Evolutionary conservation across 1,284 basidiomycete species (phyloP).

Genomic region (Moesziomyces antarcticus): DNA sequence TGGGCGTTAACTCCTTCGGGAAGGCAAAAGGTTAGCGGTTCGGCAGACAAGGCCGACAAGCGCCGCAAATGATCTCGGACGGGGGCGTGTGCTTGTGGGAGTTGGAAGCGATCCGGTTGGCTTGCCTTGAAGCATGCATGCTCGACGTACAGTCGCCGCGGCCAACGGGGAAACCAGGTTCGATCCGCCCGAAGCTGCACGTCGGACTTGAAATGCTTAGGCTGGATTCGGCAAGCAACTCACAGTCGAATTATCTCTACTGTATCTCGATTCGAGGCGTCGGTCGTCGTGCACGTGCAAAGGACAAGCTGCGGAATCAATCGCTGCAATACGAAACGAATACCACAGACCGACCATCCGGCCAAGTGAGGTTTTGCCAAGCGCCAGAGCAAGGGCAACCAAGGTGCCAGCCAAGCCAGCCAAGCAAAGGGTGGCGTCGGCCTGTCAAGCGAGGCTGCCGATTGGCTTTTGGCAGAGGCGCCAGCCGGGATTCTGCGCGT

Average conservation of each 20-base stretch:
- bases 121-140: neutral
- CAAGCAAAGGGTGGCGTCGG: neutral
- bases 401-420: neutral
- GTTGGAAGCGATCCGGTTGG: too few species aligned
- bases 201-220: neutral
- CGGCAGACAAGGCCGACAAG: too few species aligned
- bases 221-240: neutral
- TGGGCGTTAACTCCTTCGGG: too few species aligned
- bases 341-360: neutral
- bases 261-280: neutral
- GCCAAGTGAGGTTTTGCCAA: neutral
- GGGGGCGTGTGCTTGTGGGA: too few species aligned
- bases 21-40: too few species aligned
- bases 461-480: too few species aligned
- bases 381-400: too few species aligned
- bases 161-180: constrained; percentile 15
- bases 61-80: too few species aligned
- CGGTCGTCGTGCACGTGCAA: neutral
- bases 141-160: constrained; percentile 22
- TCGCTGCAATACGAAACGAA: neutral
- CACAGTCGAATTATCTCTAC: neutral
- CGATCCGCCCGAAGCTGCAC: neutral
- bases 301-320: neutral
- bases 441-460: too few species aligned
- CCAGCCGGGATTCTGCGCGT: too few species aligned